A percentile compares a stretch with the other conserved stretches of the same genome.
Conservation (phyloP, 108 stramenopile genomes). For the Nitzschia sp. region DNA sequence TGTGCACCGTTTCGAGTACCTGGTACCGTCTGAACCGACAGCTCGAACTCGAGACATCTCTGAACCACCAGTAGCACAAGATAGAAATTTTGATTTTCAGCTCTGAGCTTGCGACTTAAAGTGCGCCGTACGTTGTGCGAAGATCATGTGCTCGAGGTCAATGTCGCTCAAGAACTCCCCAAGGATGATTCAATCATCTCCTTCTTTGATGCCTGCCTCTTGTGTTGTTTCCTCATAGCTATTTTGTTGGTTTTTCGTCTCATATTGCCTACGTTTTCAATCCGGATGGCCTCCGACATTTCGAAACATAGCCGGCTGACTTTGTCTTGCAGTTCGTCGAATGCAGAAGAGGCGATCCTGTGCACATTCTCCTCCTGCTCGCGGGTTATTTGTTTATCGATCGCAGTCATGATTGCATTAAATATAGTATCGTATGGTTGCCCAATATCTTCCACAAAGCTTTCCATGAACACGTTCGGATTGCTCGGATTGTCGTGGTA, state of each 20-base stretch:
- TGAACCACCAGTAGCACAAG: too few relatives aligned
- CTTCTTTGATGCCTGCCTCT: neutral
- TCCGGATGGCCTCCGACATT: slow-evolving; percentile 12
- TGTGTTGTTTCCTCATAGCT: too few relatives aligned
- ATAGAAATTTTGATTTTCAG: too few relatives aligned
- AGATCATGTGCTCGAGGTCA: too few relatives aligned
- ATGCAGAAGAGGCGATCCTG: neutral
- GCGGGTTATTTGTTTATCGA: neutral
- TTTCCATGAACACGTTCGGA: slow-evolving; percentile 20
- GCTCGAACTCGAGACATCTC: too few relatives aligned
- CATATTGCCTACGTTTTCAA: slow-evolving; percentile 19
- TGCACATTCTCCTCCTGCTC: slow-evolving; percentile 28
- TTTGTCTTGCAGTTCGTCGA: slow-evolving; percentile 25
- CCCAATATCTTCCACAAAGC: slow-evolving; percentile 15
- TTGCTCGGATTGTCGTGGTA: slow-evolving; percentile 20
- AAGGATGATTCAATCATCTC: neutral
- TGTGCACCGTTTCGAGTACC: too few relatives aligned
- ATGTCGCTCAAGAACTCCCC: neutral
- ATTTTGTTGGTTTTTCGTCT: too few relatives aligned
- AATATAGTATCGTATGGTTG: slow-evolving; percentile 19
- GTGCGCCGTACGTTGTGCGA: too few relatives aligned
- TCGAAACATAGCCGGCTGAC: slow-evolving; percentile 2
- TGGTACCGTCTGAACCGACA: too few relatives aligned
- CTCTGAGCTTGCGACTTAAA: too few relatives aligned
- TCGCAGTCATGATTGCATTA: slow-evolving; percentile 24